These are phyloP conservation scores for Mallotus repandus DNA, from an alignment of 441 rosid species.

Conservation along the genomic window DNA sequence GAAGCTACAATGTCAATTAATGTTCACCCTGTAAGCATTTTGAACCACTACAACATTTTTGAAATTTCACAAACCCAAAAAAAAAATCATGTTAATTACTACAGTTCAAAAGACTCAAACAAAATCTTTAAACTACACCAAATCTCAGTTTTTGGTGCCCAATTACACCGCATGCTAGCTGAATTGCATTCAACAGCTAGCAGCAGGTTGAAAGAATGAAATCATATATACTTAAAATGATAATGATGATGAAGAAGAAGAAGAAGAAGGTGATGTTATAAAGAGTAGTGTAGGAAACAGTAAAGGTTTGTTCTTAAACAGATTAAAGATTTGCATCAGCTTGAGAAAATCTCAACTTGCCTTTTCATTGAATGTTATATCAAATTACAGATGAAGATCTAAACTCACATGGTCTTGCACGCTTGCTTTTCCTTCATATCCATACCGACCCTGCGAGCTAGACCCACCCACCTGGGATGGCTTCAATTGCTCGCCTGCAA, in stretches of 20 bases:
- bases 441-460: conserved; percentile 43
- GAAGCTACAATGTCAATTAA: conserved; percentile 12
- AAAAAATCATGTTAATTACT: too few relatives aligned
- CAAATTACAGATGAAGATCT: conserved; percentile 81
- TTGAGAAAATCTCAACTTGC: conserved; percentile 11
- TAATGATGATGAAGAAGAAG: not conserved
- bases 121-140: too few relatives aligned
- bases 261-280: not conserved
- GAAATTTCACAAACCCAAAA: not conserved
- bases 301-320: not conserved
- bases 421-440: conserved; percentile 45
- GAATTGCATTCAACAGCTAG: too few relatives aligned
- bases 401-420: conserved; percentile 70
- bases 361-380: conserved; percentile 4
- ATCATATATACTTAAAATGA: not conserved
- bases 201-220: too few relatives aligned
- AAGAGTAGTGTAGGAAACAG: not conserved
- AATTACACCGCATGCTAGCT: not conserved
- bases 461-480: conserved; percentile 33
- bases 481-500: conserved; percentile 45
- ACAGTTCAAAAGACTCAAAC: too few relatives aligned
- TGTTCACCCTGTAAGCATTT: not conserved
- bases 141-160: not conserved
- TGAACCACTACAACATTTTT: not conserved
- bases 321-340: not conserved